A percentile compares a stretch with the other conserved stretches of the same genome.
Conservation (phyloP, 2,329 filamentous ascomycete genomes). For the Paecilomyces sp. region DNA sequence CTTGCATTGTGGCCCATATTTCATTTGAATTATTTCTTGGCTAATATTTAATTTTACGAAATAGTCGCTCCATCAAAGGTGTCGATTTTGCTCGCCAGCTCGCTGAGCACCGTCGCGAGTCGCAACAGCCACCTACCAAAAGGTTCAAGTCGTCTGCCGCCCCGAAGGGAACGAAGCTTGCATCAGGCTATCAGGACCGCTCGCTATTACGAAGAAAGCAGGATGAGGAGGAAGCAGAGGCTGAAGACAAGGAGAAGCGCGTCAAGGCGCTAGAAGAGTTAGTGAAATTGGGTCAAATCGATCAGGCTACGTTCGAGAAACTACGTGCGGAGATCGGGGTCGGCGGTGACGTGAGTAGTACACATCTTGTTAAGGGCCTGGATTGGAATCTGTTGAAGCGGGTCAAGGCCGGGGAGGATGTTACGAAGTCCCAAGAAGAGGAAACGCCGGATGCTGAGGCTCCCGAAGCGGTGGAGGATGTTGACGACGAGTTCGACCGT, state of each 20-base stretch:
- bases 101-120: conserved; percentile 60
- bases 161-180: conserved; percentile 76
- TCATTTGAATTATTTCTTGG: no score
- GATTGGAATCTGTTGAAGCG: conserved; percentile 65
- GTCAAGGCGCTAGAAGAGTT: conserved; percentile 75
- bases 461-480: conserved; percentile 30
- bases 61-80: conserved; percentile 58
- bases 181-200: conserved; percentile 77
- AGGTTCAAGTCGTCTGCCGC: conserved; percentile 67
- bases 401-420: conserved; percentile 46
- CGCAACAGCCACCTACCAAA: conserved; percentile 52
- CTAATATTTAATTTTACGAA: not conserved
- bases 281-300: conserved; percentile 77
- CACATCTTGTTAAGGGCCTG: conserved; percentile 84
- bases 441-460: conserved; percentile 16
- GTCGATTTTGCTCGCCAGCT: conserved; percentile 78
- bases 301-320: conserved; percentile 68
- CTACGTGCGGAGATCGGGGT: conserved; percentile 65
- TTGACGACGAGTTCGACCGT: conserved; percentile 56
- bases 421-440: conserved; percentile 29
- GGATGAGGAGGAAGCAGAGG: conserved; percentile 42
- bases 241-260: conserved; percentile 54
- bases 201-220: conserved; percentile 52
- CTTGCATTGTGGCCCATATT: no score
- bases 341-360: conserved; percentile 71